Percentiles rank a stretch among this genome's conserved stretches.
Conservation (phyloP, 2,329 filamentous ascomycete genomes). For the Cadophora sp. region DNA sequence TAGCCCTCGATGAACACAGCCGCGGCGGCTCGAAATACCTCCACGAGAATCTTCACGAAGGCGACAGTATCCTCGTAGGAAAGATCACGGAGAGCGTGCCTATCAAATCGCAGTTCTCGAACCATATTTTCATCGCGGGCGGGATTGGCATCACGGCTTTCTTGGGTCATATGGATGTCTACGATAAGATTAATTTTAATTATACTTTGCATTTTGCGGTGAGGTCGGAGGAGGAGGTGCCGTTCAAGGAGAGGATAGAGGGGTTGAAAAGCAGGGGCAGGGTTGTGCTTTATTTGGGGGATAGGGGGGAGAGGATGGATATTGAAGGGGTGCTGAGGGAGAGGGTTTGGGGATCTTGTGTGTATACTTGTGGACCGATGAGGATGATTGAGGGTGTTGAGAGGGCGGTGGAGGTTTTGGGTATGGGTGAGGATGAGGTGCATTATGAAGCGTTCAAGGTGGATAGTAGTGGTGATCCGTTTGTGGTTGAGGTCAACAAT, state of each 20-base stretch:
- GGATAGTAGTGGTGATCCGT: conserved; percentile 62
- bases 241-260: conserved; percentile 58
- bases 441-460: conserved; percentile 66
- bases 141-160: conserved; percentile 74
- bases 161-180: conserved; percentile 54
- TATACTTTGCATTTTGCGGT: conserved; percentile 66
- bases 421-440: conserved; percentile 57
- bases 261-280: conserved; percentile 47
- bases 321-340: conserved; percentile 53
- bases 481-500: conserved; percentile 60
- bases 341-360: conserved; percentile 59
- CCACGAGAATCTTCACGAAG: conserved; percentile 55
- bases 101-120: conserved; percentile 53
- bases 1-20: conserved; percentile 60
- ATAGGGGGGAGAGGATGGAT: conserved; percentile 59
- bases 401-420: conserved; percentile 49
- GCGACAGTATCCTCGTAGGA: conserved; percentile 58
- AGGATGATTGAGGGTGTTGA: conserved; percentile 62
- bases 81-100: conserved; percentile 58
- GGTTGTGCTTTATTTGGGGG: conserved; percentile 60
- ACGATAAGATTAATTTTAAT: conserved; percentile 55
- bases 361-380: conserved; percentile 67
- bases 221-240: conserved; percentile 57
- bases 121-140: conserved; percentile 63
- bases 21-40: conserved; percentile 68